Evolutionary conservation across 2,329 filamentous ascomycete species (phyloP).

Genomic region (Cytospora chrysosperma): DNA sequence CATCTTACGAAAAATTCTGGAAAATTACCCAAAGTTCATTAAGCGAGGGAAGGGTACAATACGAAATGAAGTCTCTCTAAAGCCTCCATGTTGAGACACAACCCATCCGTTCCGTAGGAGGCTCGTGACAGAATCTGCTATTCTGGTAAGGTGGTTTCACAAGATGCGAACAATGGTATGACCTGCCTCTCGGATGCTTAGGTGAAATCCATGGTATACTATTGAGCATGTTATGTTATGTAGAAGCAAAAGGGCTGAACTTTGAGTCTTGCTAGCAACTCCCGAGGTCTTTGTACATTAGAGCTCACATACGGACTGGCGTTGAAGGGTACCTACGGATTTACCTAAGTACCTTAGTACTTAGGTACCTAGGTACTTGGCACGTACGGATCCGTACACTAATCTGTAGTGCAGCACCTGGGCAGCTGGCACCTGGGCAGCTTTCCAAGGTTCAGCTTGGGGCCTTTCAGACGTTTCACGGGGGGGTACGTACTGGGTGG

Average conservation of each 20-base stretch:
- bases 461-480: constrained; percentile 15
- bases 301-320: neutral
- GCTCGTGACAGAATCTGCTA: constrained; percentile 6
- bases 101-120: neutral
- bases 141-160: neutral
- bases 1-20: constrained; percentile 21
- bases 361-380: neutral
- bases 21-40: constrained; percentile 22
- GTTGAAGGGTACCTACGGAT: neutral
- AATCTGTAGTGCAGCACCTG: constrained; percentile 1
- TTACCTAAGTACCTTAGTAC: neutral
- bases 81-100: neutral
- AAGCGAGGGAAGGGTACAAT: constrained; percentile 21
- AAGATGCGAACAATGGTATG: neutral
- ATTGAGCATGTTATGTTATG: neutral
- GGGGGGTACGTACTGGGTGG: constrained; percentile 18
- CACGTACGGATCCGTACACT: neutral
- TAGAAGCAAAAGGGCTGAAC: neutral
- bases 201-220: neutral
- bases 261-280: neutral
- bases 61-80: constrained; percentile 16
- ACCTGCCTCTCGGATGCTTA: neutral
- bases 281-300: no score
- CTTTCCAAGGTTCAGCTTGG: neutral
- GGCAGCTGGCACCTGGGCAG: no score